Conservation (phyloP, 768 basidiomycete species). For the Tylopilus intermedius region DNA sequence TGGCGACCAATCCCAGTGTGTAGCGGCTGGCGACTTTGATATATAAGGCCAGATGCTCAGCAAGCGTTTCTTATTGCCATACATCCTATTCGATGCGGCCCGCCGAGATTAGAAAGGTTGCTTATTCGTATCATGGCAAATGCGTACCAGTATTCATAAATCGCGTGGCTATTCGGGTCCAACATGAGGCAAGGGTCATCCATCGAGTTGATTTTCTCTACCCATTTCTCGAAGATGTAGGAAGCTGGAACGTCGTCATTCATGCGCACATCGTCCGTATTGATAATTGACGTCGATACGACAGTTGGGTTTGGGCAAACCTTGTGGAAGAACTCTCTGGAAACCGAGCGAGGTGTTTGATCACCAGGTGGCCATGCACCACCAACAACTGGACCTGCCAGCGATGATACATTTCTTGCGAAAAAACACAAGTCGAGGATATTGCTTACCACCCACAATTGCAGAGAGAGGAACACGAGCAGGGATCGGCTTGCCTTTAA, state of each 20-base stretch:
- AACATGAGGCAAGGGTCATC: conserved; percentile 40
- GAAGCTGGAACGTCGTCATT: conserved; percentile 22
- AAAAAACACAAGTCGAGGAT: neutral
- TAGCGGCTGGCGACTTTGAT: conserved; percentile 30
- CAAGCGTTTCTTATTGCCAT: conserved; percentile 30
- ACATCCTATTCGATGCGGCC: conserved; percentile 23
- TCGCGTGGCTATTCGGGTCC: conserved; percentile 15
- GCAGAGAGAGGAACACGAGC: conserved; percentile 40
- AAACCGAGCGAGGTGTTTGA: conserved; percentile 33
- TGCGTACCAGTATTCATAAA: conserved; percentile 37
- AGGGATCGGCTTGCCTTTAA: conserved; percentile 34
- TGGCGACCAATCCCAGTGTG: conserved; percentile 36
- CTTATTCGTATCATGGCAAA: neutral
- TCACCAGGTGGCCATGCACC: conserved; percentile 33
- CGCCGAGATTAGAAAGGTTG: neutral
- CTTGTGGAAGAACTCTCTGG: conserved; percentile 33
- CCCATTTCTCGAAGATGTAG: conserved; percentile 36
- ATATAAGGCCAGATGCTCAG: conserved; percentile 34
- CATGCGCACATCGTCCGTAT: conserved; percentile 27
- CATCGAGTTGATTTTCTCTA: conserved; percentile 29
- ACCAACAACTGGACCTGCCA: conserved; percentile 40
- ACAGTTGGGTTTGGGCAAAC: conserved; percentile 37
- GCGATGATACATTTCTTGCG: neutral
- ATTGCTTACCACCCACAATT: conserved; percentile 32
- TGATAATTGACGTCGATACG: conserved; percentile 28